These are phyloP conservation scores for Fistulinella cinereoalba DNA, from an alignment of 1,284 basidiomycete species.

Conservation along the genomic window DNA sequence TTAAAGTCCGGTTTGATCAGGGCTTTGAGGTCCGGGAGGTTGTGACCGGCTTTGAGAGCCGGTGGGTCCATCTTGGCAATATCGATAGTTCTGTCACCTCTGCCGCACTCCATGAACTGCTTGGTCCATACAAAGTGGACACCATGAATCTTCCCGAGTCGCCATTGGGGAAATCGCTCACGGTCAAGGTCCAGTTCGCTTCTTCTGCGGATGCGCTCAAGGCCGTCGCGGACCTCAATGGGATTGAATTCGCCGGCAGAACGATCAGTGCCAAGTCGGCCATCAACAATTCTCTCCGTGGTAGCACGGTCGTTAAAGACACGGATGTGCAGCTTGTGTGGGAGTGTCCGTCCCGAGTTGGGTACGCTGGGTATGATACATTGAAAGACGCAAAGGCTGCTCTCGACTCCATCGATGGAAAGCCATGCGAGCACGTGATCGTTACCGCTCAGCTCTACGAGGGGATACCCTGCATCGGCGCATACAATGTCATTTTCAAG, in stretches of 20 bases:
- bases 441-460: slow-evolving; percentile 48
- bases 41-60: slow-evolving; percentile 43
- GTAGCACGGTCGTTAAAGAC: slow-evolving; percentile 21
- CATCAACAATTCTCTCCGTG: slow-evolving; percentile 28
- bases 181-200: slow-evolving; percentile 45
- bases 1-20: slow-evolving; percentile 36
- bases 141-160: slow-evolving; percentile 36
- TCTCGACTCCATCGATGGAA: slow-evolving; percentile 38
- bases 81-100: slow-evolving; percentile 22
- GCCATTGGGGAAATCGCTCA: slow-evolving; percentile 21
- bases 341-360: slow-evolving; percentile 50
- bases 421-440: slow-evolving; percentile 37
- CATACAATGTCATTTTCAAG: slow-evolving; percentile 54
- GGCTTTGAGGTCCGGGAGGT: slow-evolving; percentile 41
- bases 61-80: slow-evolving; percentile 38
- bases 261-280: slow-evolving; percentile 35
- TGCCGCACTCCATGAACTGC: slow-evolving; percentile 14
- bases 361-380: slow-evolving; percentile 57
- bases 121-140: slow-evolving; percentile 40
- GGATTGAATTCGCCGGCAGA: slow-evolving; percentile 35
- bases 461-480: slow-evolving; percentile 54
- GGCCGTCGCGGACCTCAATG: slow-evolving; percentile 50
- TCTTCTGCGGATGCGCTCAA: slow-evolving; percentile 45
- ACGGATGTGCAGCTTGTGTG: slow-evolving; percentile 47
- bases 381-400: slow-evolving; percentile 46